Conservation (phyloP, 768 basidiomycete genomes). For the Wakefieldia striispora region DNA sequence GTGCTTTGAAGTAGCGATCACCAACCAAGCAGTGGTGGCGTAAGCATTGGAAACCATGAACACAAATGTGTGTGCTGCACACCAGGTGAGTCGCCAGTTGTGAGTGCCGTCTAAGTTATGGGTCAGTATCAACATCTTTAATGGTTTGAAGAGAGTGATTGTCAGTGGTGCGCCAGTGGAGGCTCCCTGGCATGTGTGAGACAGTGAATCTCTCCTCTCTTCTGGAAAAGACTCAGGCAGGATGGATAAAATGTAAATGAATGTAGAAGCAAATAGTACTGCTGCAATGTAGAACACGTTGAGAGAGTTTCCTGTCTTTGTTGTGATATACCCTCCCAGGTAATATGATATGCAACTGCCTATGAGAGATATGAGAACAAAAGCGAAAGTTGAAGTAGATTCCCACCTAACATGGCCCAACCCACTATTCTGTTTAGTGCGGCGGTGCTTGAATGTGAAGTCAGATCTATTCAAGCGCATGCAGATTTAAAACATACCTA, state of each 20-base stretch:
- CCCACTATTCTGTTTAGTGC: conserved; percentile 27
- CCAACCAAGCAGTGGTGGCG: conserved; percentile 14
- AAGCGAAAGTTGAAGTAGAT: not conserved
- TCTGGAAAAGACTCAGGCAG: conserved; percentile 33
- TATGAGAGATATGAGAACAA: conserved; percentile 5
- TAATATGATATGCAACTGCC: conserved; percentile 27
- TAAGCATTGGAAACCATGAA: conserved; percentile 16
- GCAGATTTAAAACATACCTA: conserved; percentile 12
- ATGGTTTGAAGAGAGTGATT: conserved; percentile 3
- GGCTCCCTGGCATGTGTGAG: conserved; percentile 1
- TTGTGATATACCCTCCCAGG: conserved; percentile 32
- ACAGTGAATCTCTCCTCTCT: conserved; percentile 20
- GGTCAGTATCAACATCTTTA: conserved; percentile 23
- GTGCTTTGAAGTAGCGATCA: conserved; percentile 25
- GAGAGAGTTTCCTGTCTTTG: conserved; percentile 18
- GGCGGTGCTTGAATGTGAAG: conserved; percentile 18
- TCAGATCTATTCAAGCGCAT: conserved; percentile 2
- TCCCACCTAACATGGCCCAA: conserved; percentile 29
- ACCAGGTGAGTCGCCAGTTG: conserved; percentile 32
- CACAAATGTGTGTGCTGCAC: conserved; percentile 28
- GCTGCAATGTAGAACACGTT: conserved; percentile 22
- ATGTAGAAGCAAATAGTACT: conserved; percentile 8
- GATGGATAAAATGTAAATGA: conserved; percentile 23
- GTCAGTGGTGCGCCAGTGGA: not conserved
- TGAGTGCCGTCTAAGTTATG: conserved; percentile 13